These are phyloP conservation scores for Phytophthora chlamydospora DNA, from an alignment of 352 stramenopile species.

Conservation along the genomic window DNA sequence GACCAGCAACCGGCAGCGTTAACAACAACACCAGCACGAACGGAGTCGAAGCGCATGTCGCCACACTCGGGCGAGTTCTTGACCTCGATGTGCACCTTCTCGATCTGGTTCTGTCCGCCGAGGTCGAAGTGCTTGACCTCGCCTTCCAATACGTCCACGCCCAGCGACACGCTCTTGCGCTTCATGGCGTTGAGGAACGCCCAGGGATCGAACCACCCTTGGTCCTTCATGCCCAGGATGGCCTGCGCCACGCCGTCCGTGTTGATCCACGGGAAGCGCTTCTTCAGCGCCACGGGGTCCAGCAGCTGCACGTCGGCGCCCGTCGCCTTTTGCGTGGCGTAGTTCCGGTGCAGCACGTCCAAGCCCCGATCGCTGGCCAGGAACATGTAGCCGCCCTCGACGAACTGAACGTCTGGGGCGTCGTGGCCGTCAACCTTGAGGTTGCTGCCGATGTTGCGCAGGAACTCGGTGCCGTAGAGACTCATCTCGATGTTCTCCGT, in stretches of 20 bases:
- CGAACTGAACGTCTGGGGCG: constrained; percentile 75
- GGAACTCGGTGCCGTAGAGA: constrained; percentile 80
- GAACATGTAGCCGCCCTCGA: constrained; percentile 85
- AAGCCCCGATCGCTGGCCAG: constrained; percentile 71
- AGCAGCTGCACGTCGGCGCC: constrained; percentile 65
- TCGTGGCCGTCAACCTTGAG: constrained; percentile 65
- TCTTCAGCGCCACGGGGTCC: constrained; percentile 52
- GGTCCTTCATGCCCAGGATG: constrained; percentile 68
- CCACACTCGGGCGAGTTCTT: constrained; percentile 27
- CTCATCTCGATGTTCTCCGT: constrained; percentile 80
- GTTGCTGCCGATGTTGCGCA: constrained; percentile 51
- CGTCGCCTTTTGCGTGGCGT: constrained; percentile 41
- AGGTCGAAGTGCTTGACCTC: constrained; percentile 75
- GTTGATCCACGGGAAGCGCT: constrained; percentile 81
- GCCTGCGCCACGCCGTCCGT: constrained; percentile 63
- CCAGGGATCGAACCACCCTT: constrained; percentile 90
- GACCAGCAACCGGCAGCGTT: constrained; percentile 81
- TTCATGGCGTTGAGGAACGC: constrained; percentile 80
- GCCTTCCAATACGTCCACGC: constrained; percentile 75
- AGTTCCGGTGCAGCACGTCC: constrained; percentile 65
- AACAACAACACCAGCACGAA: constrained; percentile 69
- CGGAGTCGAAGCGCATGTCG: constrained; percentile 28
- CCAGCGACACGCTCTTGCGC: constrained; percentile 69
- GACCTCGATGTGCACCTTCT: constrained; percentile 61
- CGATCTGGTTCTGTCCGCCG: constrained; percentile 55